phyloP scores from a whole-genome alignment of 2,329 filamentous ascomycete species.

The Bipolaris sorokiniana region DNA sequence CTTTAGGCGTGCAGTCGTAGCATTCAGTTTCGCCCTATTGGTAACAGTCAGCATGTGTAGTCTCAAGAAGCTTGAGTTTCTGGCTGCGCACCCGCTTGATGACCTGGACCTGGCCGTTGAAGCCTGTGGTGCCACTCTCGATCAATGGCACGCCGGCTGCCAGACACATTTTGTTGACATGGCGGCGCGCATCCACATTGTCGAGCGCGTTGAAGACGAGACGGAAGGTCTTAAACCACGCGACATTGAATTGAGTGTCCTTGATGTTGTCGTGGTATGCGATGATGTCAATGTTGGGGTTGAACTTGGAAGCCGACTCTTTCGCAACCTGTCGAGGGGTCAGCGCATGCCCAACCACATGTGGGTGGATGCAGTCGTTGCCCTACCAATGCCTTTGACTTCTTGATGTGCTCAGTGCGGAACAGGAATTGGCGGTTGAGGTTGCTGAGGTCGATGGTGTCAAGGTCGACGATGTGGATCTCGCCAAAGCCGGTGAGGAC shows the following conservation, averaged over 20 bases:
- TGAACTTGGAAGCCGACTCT: conserved; percentile 88
- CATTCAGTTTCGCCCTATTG: conserved; percentile 79
- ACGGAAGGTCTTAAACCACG: conserved; percentile 83
- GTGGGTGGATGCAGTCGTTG: not conserved
- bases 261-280: conserved; percentile 97
- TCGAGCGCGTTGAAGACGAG: conserved; percentile 97
- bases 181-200: conserved; percentile 89
- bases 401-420: conserved; percentile 95
- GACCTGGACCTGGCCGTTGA: conserved; percentile 96
- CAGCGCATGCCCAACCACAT: conserved; percentile 21
- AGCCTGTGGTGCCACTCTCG: conserved; percentile 96
- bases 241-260: conserved; percentile 80
- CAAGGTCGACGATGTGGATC: conserved; percentile 93
- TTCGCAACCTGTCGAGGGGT: conserved; percentile 74
- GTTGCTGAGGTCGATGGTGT: conserved; percentile 98
- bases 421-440: conserved; percentile 98
- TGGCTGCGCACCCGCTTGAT: conserved; percentile 72
- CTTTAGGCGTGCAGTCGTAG: conserved; percentile 92
- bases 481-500: conserved; percentile 90
- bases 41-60: conserved; percentile 7
- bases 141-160: conserved; percentile 88
- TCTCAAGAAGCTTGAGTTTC: not conserved
- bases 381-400: conserved; percentile 84
- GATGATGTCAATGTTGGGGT: conserved; percentile 82
- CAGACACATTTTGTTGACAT: conserved; percentile 97